These are phyloP conservation scores for Globisporangium sylvaticum DNA, from an alignment of 352 stramenopile species.

Conservation along the genomic window DNA sequence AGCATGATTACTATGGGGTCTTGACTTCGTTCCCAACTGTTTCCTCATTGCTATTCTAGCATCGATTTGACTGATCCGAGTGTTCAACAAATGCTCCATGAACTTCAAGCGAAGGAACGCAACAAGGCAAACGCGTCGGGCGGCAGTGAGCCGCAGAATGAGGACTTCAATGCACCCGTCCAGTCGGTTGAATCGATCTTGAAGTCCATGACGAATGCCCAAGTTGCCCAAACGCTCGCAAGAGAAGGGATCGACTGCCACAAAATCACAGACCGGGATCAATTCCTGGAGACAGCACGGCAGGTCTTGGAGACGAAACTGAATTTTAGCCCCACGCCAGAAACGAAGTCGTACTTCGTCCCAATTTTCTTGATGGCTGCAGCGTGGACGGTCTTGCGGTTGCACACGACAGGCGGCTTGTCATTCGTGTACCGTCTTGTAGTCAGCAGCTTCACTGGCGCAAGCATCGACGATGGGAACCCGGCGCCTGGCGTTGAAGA, in stretches of 20 bases:
- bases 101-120: slow-evolving; percentile 72
- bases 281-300: slow-evolving; percentile 70
- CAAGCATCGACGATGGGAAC: not conserved
- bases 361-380: slow-evolving; percentile 55
- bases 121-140: slow-evolving; percentile 24
- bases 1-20: too few species aligned
- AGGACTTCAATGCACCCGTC: slow-evolving; percentile 16
- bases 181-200: slow-evolving; percentile 70
- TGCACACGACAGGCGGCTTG: slow-evolving; percentile 71
- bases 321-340: slow-evolving; percentile 15
- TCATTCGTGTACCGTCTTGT: slow-evolving; percentile 10
- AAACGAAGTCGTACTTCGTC: slow-evolving; percentile 45
- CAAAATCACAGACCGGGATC: slow-evolving; percentile 65
- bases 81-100: slow-evolving; percentile 76
- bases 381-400: slow-evolving; percentile 57
- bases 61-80: slow-evolving; percentile 73
- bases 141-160: slow-evolving; percentile 1
- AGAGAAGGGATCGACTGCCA: slow-evolving; percentile 74
- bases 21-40: too few species aligned
- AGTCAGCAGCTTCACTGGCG: not conserved
- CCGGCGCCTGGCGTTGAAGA: slow-evolving; percentile 1
- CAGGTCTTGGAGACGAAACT: slow-evolving; percentile 66
- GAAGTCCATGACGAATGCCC: slow-evolving; percentile 66
- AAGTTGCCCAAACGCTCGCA: slow-evolving; percentile 61
- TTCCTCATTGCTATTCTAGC: slow-evolving; percentile 21